phyloP scores from a whole-genome alignment of 176 grass and related monocot genomes.

The Triticum aestivum region DNA sequence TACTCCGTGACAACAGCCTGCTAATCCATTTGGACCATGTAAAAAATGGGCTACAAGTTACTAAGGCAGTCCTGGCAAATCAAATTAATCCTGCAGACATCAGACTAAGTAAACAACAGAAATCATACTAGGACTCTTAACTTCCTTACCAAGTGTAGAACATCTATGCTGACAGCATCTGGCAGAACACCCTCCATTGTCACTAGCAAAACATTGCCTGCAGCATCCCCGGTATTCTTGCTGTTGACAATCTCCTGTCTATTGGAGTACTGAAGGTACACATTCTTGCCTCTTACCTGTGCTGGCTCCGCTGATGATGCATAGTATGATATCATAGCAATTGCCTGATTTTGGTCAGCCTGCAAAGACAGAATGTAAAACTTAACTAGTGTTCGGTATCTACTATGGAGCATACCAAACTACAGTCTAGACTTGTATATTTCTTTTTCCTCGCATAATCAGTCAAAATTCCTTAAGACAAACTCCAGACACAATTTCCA shows the following conservation, averaged over 20 bases:
- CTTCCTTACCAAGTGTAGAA: conserved; percentile 85
- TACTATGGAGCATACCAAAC: not conserved
- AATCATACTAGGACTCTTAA: conserved; percentile 26
- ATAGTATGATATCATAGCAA: conserved; percentile 90
- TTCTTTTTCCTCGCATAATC: not conserved
- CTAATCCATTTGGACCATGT: conserved; percentile 70
- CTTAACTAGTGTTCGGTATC: not conserved
- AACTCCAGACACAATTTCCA: conserved; percentile 26
- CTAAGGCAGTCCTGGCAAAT: conserved; percentile 51
- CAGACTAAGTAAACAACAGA: conserved; percentile 38
- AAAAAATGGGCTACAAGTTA: conserved; percentile 61
- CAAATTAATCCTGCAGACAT: conserved; percentile 51
- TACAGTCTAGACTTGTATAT: not conserved
- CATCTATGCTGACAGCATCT: conserved; percentile 92
- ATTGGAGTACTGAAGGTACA: conserved; percentile 98
- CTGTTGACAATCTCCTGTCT: conserved; percentile 86
- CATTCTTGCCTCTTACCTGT: conserved; percentile 94
- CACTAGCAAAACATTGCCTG: conserved; percentile 79
- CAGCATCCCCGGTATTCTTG: conserved; percentile 71
- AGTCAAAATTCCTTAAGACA: not conserved
- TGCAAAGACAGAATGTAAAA: conserved; percentile 36
- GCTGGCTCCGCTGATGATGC: conserved; percentile 83
- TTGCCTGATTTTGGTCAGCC: conserved; percentile 87
- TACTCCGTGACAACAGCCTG: conserved; percentile 74
- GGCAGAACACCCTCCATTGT: conserved; percentile 82